A percentile compares a stretch with the other conserved stretches of the same genome.
These are phyloP conservation scores for Fusarium sp. DNA, from an alignment of 2,329 filamentous ascomycete genomes.

Conservation along the genomic window DNA sequence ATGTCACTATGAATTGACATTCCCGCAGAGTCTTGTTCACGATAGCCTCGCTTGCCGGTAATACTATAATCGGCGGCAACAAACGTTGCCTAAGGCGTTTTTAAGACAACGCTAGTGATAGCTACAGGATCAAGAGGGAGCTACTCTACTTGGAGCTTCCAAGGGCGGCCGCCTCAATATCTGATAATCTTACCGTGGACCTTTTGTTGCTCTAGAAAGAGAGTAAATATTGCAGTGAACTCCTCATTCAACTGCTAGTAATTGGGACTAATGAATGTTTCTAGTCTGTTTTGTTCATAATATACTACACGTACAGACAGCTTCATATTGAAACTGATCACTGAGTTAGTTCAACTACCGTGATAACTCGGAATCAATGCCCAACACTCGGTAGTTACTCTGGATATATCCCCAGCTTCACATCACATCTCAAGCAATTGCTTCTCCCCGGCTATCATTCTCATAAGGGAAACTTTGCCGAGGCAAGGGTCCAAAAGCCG, in stretches of 20 bases:
- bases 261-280: background rate
- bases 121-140: background rate
- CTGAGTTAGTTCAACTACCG: background rate
- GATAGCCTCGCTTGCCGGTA: conserved; percentile 1
- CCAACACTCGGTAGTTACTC: conserved; percentile 17
- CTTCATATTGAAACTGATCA: background rate
- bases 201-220: background rate
- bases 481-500: conserved; percentile 18
- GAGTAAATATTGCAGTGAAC: background rate
- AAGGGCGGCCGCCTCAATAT: background rate
- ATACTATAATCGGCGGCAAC: background rate
- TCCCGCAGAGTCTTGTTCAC: background rate
- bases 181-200: background rate
- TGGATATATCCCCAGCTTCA: conserved; percentile 6
- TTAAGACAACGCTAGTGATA: background rate
- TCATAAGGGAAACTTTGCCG: conserved; percentile 20
- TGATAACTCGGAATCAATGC: background rate
- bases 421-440: conserved; percentile 1
- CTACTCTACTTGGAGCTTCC: background rate
- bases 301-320: background rate
- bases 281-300: background rate
- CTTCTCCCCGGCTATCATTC: background rate
- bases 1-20: background rate
- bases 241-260: background rate
- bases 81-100: background rate